Evolutionary conservation across 2,329 filamentous ascomycete species (phyloP).

Genomic region (Penicillium sclerotiorum): DNA sequence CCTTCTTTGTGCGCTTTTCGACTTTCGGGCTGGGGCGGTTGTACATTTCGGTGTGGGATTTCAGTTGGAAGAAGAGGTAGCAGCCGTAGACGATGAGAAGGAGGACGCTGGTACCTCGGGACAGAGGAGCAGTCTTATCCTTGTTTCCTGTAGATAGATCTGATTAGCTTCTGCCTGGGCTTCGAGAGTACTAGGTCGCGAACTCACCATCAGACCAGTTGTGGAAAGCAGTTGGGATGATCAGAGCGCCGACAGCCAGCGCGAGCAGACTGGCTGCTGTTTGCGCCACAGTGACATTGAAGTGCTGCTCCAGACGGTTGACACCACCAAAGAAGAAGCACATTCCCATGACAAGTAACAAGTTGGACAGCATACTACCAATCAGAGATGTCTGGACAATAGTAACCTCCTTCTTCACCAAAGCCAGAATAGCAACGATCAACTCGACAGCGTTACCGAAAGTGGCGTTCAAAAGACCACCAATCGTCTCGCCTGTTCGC

Average conservation of each 20-base stretch:
- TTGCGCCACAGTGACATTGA: conserved; percentile 90
- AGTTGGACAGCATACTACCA: conserved; percentile 86
- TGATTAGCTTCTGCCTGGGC: not conserved
- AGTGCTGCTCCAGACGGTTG: conserved; percentile 77
- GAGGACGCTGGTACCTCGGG: conserved; percentile 66
- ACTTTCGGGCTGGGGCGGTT: conserved; percentile 78
- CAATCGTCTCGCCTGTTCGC: conserved; percentile 76
- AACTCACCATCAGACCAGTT: conserved; percentile 50
- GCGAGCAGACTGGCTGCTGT: conserved; percentile 81
- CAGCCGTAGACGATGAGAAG: conserved; percentile 79
- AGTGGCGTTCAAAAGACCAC: conserved; percentile 84
- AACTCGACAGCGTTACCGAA: conserved; percentile 90
- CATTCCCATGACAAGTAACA: conserved; percentile 87
- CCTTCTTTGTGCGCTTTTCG: conserved; percentile 55
- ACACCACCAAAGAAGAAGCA: conserved; percentile 88
- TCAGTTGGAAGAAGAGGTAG: conserved; percentile 89
- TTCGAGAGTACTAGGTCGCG: not conserved
- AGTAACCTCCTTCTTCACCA: conserved; percentile 71
- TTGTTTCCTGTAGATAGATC: not conserved
- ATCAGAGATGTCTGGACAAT: conserved; percentile 94
- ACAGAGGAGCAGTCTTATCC: conserved; percentile 30
- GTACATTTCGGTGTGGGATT: conserved; percentile 80
- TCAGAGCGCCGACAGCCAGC: conserved; percentile 76
- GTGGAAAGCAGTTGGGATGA: conserved; percentile 88
- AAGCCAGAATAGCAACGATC: conserved; percentile 83